Evolutionary conservation across 345 rosid species (phyloP), one percentile per base, ranked within the genome.

Genomic region (Euphorbia peplus): DNA sequence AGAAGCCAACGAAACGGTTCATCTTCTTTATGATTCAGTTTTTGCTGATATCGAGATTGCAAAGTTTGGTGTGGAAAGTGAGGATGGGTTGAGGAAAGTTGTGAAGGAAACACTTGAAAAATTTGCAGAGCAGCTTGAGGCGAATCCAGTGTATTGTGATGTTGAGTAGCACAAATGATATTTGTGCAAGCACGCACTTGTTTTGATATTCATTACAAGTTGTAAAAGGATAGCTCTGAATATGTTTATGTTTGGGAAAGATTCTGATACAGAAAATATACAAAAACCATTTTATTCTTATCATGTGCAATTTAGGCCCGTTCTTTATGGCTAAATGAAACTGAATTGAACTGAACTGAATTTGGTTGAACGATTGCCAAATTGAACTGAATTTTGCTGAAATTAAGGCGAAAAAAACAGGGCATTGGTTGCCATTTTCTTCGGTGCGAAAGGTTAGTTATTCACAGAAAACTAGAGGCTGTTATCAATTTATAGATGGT

Each of bases 91-190:
- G 64, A 30, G 71, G 52, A 81, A 84, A 68, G 75, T 71, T 0
- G 73, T 88, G 55, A 85, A 78, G 70, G 84, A 82, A 65, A 72
- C 84, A 69, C 86, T 92, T 15, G 75, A 42, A 71, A 87, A 83
- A 67, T 83, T 90, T 26, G 90, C 80, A 0, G 86, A 81, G 79
- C 82, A 81, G 69, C 91, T 90, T 1, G 82, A 90, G 63, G 82
- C 82, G 58, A 82, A 75, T 61, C 90, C 89, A 11, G 66, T 90
- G 6, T 79, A 61, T 46, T 80, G 72, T 60, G 87, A 83, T 48
- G 73, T 72, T 42, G 84, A 73, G 42, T 7, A 63, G 42, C 15
- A 19, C 47, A 63, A 53, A 28, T 19, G 46, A 35, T 35, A 48
- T 63, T 55, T 75, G 47, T 25, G 19, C 53, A 16, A 44, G 32